Evolutionary conservation across 2,329 filamentous ascomycete species (phyloP), one percentile per base, ranked within the genome.

Genomic region (Calonectria pseudoturangicola): DNA sequence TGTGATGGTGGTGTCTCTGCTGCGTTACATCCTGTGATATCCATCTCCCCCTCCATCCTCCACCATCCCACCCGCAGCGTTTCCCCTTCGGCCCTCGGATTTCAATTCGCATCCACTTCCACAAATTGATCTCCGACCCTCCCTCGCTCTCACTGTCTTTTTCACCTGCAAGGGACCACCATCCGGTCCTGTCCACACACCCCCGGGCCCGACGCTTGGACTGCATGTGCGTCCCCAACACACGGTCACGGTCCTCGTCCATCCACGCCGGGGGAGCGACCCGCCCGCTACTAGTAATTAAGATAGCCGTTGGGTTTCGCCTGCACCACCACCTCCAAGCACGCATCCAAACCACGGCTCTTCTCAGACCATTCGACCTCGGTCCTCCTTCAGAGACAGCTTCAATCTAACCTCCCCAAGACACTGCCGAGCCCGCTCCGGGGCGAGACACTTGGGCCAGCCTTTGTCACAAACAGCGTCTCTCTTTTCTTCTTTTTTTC

Each of bases 221-320:
- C 47, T 66, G 45, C 63, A 66, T 39, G 36, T 28, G 47, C 15
- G 54, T 63, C 41, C 58, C 25, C 39, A 47, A 43, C 58, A 15
- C 58, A 21, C 39, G 54, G 54, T 60, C 58, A 63, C 58, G 39
- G 39, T 33, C 58, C 39, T 47, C 62, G 27, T 47, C 65, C 50
- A 67, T 67, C 39, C 65, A 58, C 50, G 50, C 65, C 65, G 63
- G 65, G 65, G 65, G 48, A 54, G 27, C 39, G 50, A 56, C 33
- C 54, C 54, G 54, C 33, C 33, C 54, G 33, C 30, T 60, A 27
- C 27, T 28, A 30, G 15, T 51, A 60, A 60, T 60, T 60, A 60
- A 60, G 33, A 60, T 60, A 60, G 54, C 36, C 54, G 54, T 41
- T 60, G 54, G 54, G 33, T 36, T 39, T 25, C 18, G 50, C 6